Evolutionary conservation across 1,284 basidiomycete species (phyloP), one percentile per base, ranked within the genome.

Genomic region (Puccinia triticina): DNA sequence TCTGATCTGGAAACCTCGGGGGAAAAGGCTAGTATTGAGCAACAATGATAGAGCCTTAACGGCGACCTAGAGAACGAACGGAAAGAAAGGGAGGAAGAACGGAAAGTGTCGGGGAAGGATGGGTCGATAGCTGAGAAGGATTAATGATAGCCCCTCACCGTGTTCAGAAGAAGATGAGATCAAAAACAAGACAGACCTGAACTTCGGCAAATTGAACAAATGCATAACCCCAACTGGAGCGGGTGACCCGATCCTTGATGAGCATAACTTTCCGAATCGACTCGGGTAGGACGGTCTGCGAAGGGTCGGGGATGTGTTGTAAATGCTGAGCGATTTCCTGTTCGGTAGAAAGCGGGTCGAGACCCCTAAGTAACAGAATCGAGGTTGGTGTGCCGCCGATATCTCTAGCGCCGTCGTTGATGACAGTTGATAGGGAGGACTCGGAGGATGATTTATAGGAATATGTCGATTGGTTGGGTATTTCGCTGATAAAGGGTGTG

Each of bases 391-490:
- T 88, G 83, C 92, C 93, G 83, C 94, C 95, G 85, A 98, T 96
- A 88, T 98, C 95, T 73, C 94, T 90, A 83, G 93, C 96, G 0
- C 95, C 95, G 85, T 98, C 95, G 86, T 96, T 96, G 84, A 85
- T 80, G 77, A 89, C 86, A 8, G 32, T 34, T 84, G 91, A 91
- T 82, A 90, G 90, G 48, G 79, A 64, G 69, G 90, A 89, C 73
- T 89, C 90, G 50, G 89, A 87, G 46, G 53, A 84, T 76, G 48
- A 88, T 16, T 91, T 87, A 12, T 91, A 90, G 16, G 92, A 92
- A 53, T 92, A 92, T 86, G 93, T 91, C 0, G 92, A 92, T 55
- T 92, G 92, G 21, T 48, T 73, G 23, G 46, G 71, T 23, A 73
- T 1, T 85, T 86, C 67, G 86, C 48, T 92, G 26, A 93, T 93